Conservation (phyloP, 2,329 filamentous ascomycete genomes). For the Malbranchea cinnamomea region DNA sequence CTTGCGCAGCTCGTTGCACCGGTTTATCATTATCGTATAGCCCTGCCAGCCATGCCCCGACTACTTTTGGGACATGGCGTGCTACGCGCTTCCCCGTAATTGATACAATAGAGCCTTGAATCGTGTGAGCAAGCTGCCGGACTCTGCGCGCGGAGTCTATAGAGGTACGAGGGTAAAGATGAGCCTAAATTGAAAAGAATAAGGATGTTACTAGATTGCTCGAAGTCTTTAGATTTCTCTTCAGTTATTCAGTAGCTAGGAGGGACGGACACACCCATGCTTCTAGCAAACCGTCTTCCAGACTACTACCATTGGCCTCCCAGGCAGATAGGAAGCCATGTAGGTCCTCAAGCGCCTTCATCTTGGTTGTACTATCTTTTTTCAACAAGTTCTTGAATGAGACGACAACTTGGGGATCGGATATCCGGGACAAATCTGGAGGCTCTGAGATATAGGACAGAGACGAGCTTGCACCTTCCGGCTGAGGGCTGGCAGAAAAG, state of each 20-base stretch:
- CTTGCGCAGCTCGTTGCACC: slow-evolving; percentile 60
- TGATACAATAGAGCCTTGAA: slow-evolving; percentile 50
- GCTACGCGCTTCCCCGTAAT: slow-evolving; percentile 67
- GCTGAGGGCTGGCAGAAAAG: slow-evolving; percentile 19
- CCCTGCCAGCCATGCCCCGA: slow-evolving; percentile 83
- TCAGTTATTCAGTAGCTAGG: slow-evolving; percentile 13
- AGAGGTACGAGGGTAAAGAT: slow-evolving; percentile 73
- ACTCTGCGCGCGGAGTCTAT: slow-evolving; percentile 83
- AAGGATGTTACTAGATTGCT: slow-evolving; percentile 29
- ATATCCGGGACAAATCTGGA: slow-evolving; percentile 62
- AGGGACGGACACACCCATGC: slow-evolving; percentile 57
- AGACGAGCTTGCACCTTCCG: slow-evolving; percentile 38
- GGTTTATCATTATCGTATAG: slow-evolving; percentile 71
- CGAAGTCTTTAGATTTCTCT: too few species aligned
- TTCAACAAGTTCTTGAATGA: slow-evolving; percentile 88
- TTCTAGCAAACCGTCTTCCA: slow-evolving; percentile 71
- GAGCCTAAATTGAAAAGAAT: slow-evolving; percentile 41
- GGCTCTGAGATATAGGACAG: slow-evolving; percentile 82
- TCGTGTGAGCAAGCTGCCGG: slow-evolving; percentile 65
- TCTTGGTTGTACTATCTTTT: slow-evolving; percentile 83
- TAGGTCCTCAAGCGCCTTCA: slow-evolving; percentile 79
- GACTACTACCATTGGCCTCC: slow-evolving; percentile 40
- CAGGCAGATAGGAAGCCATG: slow-evolving; percentile 46
- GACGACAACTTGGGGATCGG: slow-evolving; percentile 68
- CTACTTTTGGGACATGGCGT: slow-evolving; percentile 57